A percentile compares a stretch with the other conserved stretches of the same genome.
phyloP scores from a whole-genome alignment of 768 basidiomycete genomes.

The Collybia sp. region DNA sequence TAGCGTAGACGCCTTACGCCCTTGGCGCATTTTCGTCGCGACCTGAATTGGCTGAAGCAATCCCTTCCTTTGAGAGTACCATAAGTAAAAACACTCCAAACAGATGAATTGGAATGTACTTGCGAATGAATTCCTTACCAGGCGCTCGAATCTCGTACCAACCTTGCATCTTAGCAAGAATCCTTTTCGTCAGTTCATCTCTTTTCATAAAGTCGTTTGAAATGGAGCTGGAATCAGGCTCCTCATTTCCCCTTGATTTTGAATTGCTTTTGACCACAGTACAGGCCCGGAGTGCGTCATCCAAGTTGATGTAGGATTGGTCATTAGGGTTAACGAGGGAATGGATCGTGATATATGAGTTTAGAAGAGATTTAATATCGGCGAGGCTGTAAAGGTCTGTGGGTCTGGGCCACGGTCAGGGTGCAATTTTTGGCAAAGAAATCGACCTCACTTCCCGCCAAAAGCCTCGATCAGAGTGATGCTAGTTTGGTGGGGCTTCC shows the following conservation, averaged over 20 bases:
- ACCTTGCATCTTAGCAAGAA: slow-evolving; percentile 66
- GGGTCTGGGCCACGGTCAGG: slow-evolving; percentile 30
- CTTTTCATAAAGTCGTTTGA: slow-evolving; percentile 56
- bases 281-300: slow-evolving; percentile 35
- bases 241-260: slow-evolving; percentile 26
- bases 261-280: slow-evolving; percentile 28
- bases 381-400: slow-evolving; percentile 46
- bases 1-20: slow-evolving; percentile 70
- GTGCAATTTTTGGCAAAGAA: not conserved
- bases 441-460: slow-evolving; percentile 48
- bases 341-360: slow-evolving; percentile 56
- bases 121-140: slow-evolving; percentile 51
- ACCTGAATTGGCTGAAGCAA: slow-evolving; percentile 65
- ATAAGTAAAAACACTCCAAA: slow-evolving; percentile 1
- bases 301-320: slow-evolving; percentile 68
- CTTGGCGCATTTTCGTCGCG: slow-evolving; percentile 68
- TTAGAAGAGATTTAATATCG: slow-evolving; percentile 55
- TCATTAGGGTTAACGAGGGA: slow-evolving; percentile 63
- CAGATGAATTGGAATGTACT: slow-evolving; percentile 36
- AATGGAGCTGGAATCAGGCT: slow-evolving; percentile 6
- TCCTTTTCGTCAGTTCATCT: slow-evolving; percentile 51
- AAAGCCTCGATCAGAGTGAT: slow-evolving; percentile 58
- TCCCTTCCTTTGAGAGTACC: slow-evolving; percentile 59
- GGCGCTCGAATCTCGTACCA: slow-evolving; percentile 65
- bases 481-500: slow-evolving; percentile 66